Conservation (phyloP, 345 rosid genomes). For the Arabis alpina region DNA sequence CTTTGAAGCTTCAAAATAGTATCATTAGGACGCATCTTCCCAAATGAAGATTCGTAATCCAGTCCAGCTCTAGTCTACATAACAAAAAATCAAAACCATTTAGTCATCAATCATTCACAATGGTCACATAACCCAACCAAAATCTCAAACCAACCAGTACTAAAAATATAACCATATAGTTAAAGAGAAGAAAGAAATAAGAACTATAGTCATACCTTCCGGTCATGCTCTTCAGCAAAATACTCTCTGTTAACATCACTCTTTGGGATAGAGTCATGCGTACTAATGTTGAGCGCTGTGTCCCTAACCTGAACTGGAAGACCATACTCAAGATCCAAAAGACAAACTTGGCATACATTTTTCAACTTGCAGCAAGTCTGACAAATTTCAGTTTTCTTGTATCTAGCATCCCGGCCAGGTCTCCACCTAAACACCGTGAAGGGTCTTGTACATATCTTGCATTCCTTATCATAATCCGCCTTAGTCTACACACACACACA, state of each 20-base stretch:
- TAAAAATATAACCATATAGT: too few species aligned
- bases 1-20: constrained; percentile 94
- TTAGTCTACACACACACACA: constrained; percentile 56
- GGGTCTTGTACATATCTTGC: constrained; percentile 92
- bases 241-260: constrained; percentile 92
- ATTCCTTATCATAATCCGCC: constrained; percentile 89
- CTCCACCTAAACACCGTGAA: constrained; percentile 93
- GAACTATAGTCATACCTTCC: constrained; percentile 55
- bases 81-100: constrained; percentile 3
- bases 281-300: constrained; percentile 74
- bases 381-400: constrained; percentile 84
- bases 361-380: constrained; percentile 93
- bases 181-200: not conserved
- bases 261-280: constrained; percentile 86
- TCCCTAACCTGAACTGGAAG: constrained; percentile 96
- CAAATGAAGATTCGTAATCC: constrained; percentile 94
- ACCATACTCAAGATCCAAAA: constrained; percentile 90
- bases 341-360: constrained; percentile 95
- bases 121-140: not conserved
- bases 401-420: constrained; percentile 88
- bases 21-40: constrained; percentile 83
- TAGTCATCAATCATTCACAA: not conserved
- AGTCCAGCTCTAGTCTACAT: constrained; percentile 92
- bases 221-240: constrained; percentile 95
- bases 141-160: not conserved